Evolutionary conservation across 73 alveolate genomes (phyloP), one percentile per base, ranked within the genome.

Genomic region (Durusdinium trenchii): DNA sequence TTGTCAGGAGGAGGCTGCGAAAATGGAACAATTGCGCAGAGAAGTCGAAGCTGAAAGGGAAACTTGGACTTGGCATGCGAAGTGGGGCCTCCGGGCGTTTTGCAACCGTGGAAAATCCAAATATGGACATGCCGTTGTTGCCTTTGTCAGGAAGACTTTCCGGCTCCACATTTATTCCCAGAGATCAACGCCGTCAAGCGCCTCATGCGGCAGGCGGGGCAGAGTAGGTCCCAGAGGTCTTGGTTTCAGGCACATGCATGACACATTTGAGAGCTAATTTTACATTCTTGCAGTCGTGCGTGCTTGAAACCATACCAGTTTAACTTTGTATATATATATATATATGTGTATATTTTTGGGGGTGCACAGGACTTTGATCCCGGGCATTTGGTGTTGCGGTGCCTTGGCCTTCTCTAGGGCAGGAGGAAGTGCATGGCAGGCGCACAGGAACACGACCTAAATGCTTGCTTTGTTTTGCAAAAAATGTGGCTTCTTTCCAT

Each of bases 301-400:
- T 64, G 79, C n/a, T 43, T 32, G n/a, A 64, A 64, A 10, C 28
- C 51, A 38, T 47, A 35, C 51, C 7, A 38, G 83, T 6, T 35
- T 35, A 38, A 47, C 83, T 9, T 6, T 4, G n/a, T n/a, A n/a
- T n/a, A n/a, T n/a, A n/a, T n/a, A n/a, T n/a, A n/a, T n/a, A n/a
- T n/a, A n/a, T n/a, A n/a, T n/a, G n/a, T 9, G 26, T 36, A 0
- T 35, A 14, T 6, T 36, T n/a, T 71, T 5, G 89, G 16, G 0
- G 40, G 9, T 5, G 48, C 36, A 0, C 42, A 82, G 92, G 92
- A 82, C 3, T 47, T 43, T 67, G 92, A 7, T 3, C 92, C 92
- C 5, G 92, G 92, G 69, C 92, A 82, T 69, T 69, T 82, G 23
- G 92, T 82, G 46, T 35, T 82, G 69, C 67, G 92, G 92, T 32